These are phyloP conservation scores for Allium sativum DNA, from an alignment of 106 monocot species.

Conservation along the genomic window DNA sequence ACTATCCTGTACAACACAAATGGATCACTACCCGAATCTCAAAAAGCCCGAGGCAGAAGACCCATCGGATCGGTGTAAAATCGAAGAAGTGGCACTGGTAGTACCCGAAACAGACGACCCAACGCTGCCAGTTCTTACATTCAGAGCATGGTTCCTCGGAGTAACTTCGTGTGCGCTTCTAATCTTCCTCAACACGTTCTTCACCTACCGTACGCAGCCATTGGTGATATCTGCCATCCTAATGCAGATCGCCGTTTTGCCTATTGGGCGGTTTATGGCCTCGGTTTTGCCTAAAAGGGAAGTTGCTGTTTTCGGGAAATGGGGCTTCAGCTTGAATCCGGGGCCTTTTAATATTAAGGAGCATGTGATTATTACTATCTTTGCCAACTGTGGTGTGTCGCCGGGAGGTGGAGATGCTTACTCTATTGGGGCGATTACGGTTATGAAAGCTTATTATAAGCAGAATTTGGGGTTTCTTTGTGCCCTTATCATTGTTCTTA, in stretches of 20 bases:
- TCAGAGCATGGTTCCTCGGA: conserved; percentile 56
- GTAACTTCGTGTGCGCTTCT: conserved; percentile 35
- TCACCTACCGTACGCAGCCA: conserved; percentile 58
- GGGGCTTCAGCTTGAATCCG: conserved; percentile 48
- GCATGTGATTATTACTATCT: conserved; percentile 64
- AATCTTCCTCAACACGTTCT: conserved; percentile 71
- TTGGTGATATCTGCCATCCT: conserved; percentile 50
- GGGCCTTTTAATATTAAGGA: conserved; percentile 82
- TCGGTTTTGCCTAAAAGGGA: conserved; percentile 34
- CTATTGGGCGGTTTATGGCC: conserved; percentile 59
- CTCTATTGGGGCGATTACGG: conserved; percentile 54
- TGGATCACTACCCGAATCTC: neutral
- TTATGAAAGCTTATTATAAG: conserved; percentile 62
- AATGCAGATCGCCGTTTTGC: conserved; percentile 55
- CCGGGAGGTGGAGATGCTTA: conserved; percentile 56
- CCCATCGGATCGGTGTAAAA: conserved; percentile 9
- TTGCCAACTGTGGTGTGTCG: conserved; percentile 54
- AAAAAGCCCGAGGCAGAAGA: neutral
- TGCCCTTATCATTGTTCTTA: conserved; percentile 50
- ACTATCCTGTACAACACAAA: neutral
- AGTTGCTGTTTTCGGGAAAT: conserved; percentile 16
- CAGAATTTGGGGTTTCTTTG: conserved; percentile 40
- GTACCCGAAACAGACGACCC: conserved; percentile 76
- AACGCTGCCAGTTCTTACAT: conserved; percentile 48
- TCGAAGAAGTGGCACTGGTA: conserved; percentile 62